A percentile compares a stretch with the other conserved stretches of the same genome.
Conservation (phyloP, 352 stramenopile species). For the Globisporangium alternatum region DNA sequence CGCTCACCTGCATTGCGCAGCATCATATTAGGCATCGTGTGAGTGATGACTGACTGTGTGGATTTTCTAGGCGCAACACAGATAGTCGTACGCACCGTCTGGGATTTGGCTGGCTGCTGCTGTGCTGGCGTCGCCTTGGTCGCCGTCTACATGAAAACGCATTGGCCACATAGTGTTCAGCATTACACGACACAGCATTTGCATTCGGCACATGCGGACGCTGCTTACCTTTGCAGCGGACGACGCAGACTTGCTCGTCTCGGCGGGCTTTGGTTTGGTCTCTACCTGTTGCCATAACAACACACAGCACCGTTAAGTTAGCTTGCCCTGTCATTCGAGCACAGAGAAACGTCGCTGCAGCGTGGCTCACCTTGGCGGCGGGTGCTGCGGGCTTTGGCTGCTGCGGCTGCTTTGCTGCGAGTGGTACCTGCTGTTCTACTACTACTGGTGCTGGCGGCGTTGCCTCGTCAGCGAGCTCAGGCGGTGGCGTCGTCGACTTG, state of each 20-base stretch:
- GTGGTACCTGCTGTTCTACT: conserved; percentile 15
- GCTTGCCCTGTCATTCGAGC: background rate
- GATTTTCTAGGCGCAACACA: background rate
- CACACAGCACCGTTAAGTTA: background rate
- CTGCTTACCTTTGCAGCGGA: conserved; percentile 6
- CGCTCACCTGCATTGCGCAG: conserved; percentile 4
- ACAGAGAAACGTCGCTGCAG: background rate
- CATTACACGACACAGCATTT: background rate
- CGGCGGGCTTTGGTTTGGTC: conserved; percentile 2
- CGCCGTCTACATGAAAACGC: background rate
- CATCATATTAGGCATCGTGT: background rate
- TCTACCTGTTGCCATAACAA: conserved; percentile 9
- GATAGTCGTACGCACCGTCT: background rate
- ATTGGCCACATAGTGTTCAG: background rate
- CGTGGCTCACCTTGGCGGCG: conserved; percentile 4
- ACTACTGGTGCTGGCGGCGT: conserved; percentile 17
- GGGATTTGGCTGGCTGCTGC: conserved; percentile 1
- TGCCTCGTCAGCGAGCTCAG: conserved; percentile 19
- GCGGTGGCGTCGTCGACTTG: conserved; percentile 6
- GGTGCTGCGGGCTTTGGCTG: conserved; percentile 9
- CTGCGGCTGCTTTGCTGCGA: conserved; percentile 15
- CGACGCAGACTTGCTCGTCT: background rate
- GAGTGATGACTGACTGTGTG: background rate
- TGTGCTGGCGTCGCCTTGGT: background rate
- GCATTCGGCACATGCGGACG: background rate